Evolutionary conservation across 2,329 filamentous ascomycete genomes (phyloP), one percentile per base, ranked within the genome.

Genomic region (Aureobasidium sp.): DNA sequence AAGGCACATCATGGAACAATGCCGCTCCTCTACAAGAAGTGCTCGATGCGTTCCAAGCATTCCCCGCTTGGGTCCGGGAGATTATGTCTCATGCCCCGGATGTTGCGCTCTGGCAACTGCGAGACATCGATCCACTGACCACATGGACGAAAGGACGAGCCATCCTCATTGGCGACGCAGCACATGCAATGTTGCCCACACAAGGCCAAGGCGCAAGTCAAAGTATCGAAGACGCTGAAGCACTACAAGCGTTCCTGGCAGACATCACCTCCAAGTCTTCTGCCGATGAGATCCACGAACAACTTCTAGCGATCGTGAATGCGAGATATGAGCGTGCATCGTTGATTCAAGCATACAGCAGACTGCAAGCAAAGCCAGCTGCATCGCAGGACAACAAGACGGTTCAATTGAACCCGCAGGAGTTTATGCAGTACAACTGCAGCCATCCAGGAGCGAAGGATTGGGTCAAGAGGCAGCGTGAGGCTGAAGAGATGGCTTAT

Each of bases 101-200:
- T 47, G 70, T 79, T 1, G 74, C 72, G 0, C 67, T 80, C 0
- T 81, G 77, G 77, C 76, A 79, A 62, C 67, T 79, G 1, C 74
- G 76, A 31, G 78, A 80, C 63, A 64, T 76, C 29, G 76, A 78
- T 53, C 73, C 76, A 0, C 59, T 79, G n/a, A 61, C 65, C 2
- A 73, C 66, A 5, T 77, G 73, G 74, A 70, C 57, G 5, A 70
- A 70, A 27, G 68, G 65, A 9, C 65, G 68, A 1, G 66, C 50
- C 48, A 62, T 64, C 24, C 8, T 64, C 37, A 70, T 75, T 11
- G 74, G 74, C 0, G 74, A 76, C 60, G 72, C 73, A 4, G 74
- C 73, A 5, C 74, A 76, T 65, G 58, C 73, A 1, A 74, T 71
- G 67, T 67, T 77, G 2, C 77, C 77, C 0, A 77, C 73, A 0